Base-by-base conservation (phyloP, 768 basidiomycete species). In the Rickenella mellea region DNA sequence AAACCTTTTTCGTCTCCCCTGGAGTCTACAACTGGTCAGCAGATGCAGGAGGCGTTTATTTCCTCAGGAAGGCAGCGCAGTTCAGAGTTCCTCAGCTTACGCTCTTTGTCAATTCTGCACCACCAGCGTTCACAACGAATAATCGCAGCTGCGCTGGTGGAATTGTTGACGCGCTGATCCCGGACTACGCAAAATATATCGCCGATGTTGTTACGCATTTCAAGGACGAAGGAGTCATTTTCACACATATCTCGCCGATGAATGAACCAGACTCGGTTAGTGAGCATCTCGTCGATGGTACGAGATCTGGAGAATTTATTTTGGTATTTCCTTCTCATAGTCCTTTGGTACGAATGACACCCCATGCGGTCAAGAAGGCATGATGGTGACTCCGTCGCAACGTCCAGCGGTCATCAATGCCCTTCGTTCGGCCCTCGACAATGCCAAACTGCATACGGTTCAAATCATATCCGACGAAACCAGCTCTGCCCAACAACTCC, bases 341-440 rank as follows among this genome's bases (percentile, higher is more conserved):
- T 17, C 11, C 4, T 40, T 40, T 27, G n/a, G n/a, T 42, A 10
- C 22, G 21, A n/a, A 6, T n/a, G n/a, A n/a, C 22, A 5, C 59
- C 5, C 62, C 60, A 2, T 71, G 68, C 48, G 62, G 63, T n/a
- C 69, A 71, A 50, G 68, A 71, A 52, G 69, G 69, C 2, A 71
- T 71, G 69, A 51, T 57, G 42, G 68, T 71, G 28, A 47, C 50
- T 35, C 64, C 66, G 4, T 57, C 45, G 41, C 65, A 67, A 63
- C 66, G 67, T 15, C 63, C 66, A 2, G 61, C 62, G 39, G 65
- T 71, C 10, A 55, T 71, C 28, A 65, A 56, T 39, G 60, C 62
- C 21, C 45, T 69, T 6, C 67, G 54, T 41, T 51, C 49, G 42
- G 62, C 64, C 1, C 57, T 67, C 5, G 42, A 53, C n/a, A 42